Base-by-base conservation (phyloP, 495 filamentous ascomycete genomes). In the Aspergillus ellipticus region DNA sequence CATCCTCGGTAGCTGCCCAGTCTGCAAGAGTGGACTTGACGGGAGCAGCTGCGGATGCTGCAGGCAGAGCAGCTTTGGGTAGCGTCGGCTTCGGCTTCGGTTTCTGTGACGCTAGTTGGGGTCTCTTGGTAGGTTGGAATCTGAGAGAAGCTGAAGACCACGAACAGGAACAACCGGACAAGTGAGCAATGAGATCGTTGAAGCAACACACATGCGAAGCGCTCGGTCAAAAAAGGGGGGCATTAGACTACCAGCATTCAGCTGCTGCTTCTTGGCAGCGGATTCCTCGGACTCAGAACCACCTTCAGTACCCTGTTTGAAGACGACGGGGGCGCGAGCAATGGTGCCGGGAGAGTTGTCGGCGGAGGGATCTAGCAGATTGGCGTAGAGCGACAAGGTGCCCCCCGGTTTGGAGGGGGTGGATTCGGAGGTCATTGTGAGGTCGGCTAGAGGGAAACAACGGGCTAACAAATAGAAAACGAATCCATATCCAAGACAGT, bases 101-200 rank as follows among this genome's bases (percentile, higher is more conserved):
- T 63, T 90, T 96, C 65, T 86, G 84, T 29, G 82, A 76, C 28
- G 75, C 55, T 50, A 81, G 67, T 55, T 95, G 89, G 19, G 92
- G 92, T 61, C 88, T 71, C 66, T 84, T 89, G 35, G 84, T 88
- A 39, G 92, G 92, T 67, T 96, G 93, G 74, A 96, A 96, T 65
- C 88, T 87, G 57, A 97, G 78, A 63, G 89, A 84, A 72, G 80
- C 85, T 86, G 67, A 63, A 55, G 48, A 26, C 60, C 49, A 58
- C 61, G 54, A 57, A 49, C 43, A 64, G 13, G 62, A 67, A 72
- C 64, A 54, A 56, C 56, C 66, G 29, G 66, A 68, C 61, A 66
- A 63, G 77, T 84, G 74, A 85, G 79, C 71, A 75, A 72, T 72
- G 55, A 63, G 58, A 63, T 66, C 61, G 56, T 6, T 42, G 17